Percentiles rank a stretch among this genome's conserved stretches.
These are phyloP conservation scores for Rhodotorula sp. DNA, from an alignment of 1,284 basidiomycete species.

Conservation along the genomic window DNA sequence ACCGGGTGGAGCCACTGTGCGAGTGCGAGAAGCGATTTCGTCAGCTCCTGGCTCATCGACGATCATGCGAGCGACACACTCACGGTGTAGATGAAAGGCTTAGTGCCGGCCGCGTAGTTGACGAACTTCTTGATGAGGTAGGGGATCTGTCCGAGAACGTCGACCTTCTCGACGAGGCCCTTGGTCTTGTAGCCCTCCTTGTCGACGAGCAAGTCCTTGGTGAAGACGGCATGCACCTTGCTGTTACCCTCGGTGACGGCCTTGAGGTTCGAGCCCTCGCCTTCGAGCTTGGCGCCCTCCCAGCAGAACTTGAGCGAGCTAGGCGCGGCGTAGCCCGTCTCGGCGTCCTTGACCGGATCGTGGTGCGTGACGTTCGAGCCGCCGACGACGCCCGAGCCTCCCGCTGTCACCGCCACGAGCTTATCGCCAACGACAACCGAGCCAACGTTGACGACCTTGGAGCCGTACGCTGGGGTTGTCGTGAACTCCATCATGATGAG, in stretches of 20 bases:
- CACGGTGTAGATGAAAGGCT: conserved; percentile 90
- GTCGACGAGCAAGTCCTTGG: conserved; percentile 32
- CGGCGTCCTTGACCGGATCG: conserved; percentile 60
- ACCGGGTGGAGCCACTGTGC: conserved; percentile 76
- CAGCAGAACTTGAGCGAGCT: conserved; percentile 70
- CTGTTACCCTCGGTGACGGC: conserved; percentile 7
- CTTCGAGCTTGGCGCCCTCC: conserved; percentile 63
- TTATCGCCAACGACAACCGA: conserved; percentile 74
- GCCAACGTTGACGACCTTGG: conserved; percentile 79
- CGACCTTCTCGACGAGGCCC: conserved; percentile 93
- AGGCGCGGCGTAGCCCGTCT: conserved; percentile 80
- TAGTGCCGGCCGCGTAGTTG: conserved; percentile 84
- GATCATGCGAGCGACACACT: conserved; percentile 25
- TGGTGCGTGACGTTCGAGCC: conserved; percentile 70
- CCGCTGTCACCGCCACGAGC: conserved; percentile 65
- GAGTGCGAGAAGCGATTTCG: not conserved
- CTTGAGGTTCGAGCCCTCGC: conserved; percentile 9
- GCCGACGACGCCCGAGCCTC: conserved; percentile 47
- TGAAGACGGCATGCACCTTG: conserved; percentile 30
- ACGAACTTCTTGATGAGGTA: conserved; percentile 83
- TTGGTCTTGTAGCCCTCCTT: conserved; percentile 52
- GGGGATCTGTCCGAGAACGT: conserved; percentile 93
- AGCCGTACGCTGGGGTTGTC: conserved; percentile 63
- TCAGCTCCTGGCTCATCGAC: not conserved
- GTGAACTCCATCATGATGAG: conserved; percentile 96